Conservation (phyloP, 108 stramenopile genomes). For the Cyclostephanos invisitatus region DNA sequence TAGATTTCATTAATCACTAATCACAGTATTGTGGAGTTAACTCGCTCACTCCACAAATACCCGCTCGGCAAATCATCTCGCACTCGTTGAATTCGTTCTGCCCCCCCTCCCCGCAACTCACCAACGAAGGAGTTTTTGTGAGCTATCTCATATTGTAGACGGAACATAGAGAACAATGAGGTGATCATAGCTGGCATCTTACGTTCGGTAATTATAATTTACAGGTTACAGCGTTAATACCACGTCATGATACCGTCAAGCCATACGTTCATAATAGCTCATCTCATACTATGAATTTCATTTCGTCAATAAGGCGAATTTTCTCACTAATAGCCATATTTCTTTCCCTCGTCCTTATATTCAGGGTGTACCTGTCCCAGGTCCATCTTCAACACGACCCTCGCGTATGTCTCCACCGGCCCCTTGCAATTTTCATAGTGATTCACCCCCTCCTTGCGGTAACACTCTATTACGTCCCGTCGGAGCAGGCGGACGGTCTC, state of each 20-base stretch:
- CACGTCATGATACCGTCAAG: no score
- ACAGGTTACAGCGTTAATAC: neutral
- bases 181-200: neutral
- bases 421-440: conserved; percentile 88
- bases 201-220: neutral
- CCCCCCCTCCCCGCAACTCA: no score
- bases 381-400: conserved; percentile 72
- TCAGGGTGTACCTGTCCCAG: conserved; percentile 83
- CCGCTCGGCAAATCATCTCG: neutral
- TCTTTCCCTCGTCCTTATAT: conserved; percentile 67
- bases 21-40: neutral
- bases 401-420: conserved; percentile 62
- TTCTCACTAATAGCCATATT: conserved; percentile 57
- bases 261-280: no score
- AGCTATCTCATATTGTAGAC: no score
- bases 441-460: conserved; percentile 85
- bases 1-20: neutral
- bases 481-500: conserved; percentile 85
- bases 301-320: neutral
- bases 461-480: conserved; percentile 84
- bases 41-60: neutral
- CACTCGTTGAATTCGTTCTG: no score
- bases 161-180: no score
- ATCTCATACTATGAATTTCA: no score
- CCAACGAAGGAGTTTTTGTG: no score